Evolutionary conservation across 169 alveolate genomes (phyloP).

Genomic region (Perkinsus marinus): DNA sequence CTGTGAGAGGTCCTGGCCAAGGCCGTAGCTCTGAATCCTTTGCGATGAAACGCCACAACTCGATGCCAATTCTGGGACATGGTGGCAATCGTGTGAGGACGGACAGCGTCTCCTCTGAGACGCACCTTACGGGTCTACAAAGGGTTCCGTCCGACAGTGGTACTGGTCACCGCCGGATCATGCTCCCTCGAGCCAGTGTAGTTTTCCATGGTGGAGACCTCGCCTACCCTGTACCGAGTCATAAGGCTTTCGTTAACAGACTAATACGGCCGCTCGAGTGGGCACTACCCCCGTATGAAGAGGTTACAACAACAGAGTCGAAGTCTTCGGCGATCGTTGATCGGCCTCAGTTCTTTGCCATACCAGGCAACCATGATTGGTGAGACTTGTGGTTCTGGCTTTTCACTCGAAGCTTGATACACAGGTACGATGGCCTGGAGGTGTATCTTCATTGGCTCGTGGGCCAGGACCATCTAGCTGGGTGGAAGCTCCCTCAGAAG

Average conservation of each 20-base stretch:
- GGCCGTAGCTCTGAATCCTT: not conserved
- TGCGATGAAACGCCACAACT: not conserved
- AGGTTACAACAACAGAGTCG: not conserved
- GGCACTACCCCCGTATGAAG: not conserved
- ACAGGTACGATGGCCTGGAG: not conserved
- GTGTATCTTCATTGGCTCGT: not conserved
- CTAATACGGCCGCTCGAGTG: not conserved
- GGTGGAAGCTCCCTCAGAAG: constrained; percentile 5
- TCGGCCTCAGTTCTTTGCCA: not conserved
- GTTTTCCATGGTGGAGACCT: constrained; percentile 6
- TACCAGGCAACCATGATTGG: constrained; percentile 8
- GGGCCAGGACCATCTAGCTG: not conserved
- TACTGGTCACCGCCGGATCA: not conserved
- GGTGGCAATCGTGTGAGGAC: not conserved
- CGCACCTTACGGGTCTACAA: not conserved
- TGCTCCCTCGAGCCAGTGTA: not conserved
- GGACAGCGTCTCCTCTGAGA: not conserved
- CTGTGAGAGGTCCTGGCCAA: not conserved
- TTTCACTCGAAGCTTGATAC: not conserved
- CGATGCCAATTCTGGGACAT: not conserved
- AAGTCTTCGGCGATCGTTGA: not conserved
- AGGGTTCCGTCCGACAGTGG: not conserved
- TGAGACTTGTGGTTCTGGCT: not conserved
- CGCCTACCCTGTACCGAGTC: constrained; percentile 1
- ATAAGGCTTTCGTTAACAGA: not conserved